phyloP scores from a whole-genome alignment of 768 basidiomycete species.

The Suillus sp. region DNA sequence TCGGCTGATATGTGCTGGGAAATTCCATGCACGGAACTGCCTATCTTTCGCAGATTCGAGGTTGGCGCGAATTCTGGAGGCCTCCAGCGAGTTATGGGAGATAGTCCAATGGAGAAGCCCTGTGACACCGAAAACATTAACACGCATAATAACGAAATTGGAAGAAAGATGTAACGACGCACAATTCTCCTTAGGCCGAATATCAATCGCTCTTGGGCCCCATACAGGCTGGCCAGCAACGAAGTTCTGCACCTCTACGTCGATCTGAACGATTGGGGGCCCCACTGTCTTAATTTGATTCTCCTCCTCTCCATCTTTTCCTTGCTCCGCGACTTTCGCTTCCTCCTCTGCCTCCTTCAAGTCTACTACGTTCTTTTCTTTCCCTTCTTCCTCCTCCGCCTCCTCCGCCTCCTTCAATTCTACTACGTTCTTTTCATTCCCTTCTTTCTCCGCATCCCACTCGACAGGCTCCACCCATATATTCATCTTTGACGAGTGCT shows the following conservation, averaged over 20 bases:
- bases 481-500: conserved; percentile 45
- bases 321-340: not conserved
- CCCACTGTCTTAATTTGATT: not conserved
- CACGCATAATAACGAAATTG: not conserved
- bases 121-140: conserved; percentile 26
- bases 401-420: conserved; percentile 9
- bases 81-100: conserved; percentile 37
- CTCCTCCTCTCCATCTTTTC: not conserved
- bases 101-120: conserved; percentile 68
- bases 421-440: conserved; percentile 13
- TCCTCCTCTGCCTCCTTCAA: conserved; percentile 14
- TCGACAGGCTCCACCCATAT: conserved; percentile 69
- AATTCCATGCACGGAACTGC: conserved; percentile 46
- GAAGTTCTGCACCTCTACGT: conserved; percentile 49
- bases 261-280: conserved; percentile 58
- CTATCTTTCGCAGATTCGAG: conserved; percentile 40
- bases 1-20: conserved; percentile 50
- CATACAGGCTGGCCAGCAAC: conserved; percentile 39
- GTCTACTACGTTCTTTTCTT: not conserved
- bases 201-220: conserved; percentile 41
- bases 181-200: conserved; percentile 19
- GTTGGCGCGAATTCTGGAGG: conserved; percentile 38
- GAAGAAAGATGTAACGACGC: conserved; percentile 9
- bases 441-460: conserved; percentile 41
- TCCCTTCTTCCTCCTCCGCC: not conserved